These are phyloP conservation scores for Taiozyma onychis DNA, from an alignment of 1,139 yeast genomes.

Conservation along the genomic window DNA sequence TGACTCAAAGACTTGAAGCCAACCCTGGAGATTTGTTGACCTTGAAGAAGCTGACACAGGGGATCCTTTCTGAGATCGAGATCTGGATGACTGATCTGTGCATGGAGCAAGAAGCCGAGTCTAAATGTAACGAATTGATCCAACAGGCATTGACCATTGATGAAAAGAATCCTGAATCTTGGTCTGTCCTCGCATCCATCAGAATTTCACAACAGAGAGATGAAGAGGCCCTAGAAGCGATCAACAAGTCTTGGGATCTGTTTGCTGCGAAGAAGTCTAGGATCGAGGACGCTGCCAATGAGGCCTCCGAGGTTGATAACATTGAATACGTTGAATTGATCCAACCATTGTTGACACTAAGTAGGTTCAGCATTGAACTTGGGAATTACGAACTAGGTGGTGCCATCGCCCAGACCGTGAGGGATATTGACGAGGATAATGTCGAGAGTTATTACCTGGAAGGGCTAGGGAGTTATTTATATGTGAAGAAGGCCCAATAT, in stretches of 20 bases:
- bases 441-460: constrained; percentile 78
- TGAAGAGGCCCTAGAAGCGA: constrained; percentile 68
- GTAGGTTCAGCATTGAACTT: constrained; percentile 73
- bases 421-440: constrained; percentile 78
- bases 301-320: constrained; percentile 27
- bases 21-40: constrained; percentile 22
- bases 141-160: constrained; percentile 61
- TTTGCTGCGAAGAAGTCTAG: constrained; percentile 46
- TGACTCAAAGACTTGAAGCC: constrained; percentile 27
- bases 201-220: constrained; percentile 80
- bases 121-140: constrained; percentile 69
- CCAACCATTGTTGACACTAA: constrained; percentile 63
- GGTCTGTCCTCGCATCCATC: constrained; percentile 79
- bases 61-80: constrained; percentile 81
- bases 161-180: constrained; percentile 59
- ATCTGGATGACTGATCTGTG: constrained; percentile 99
- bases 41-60: constrained; percentile 52
- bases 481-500: constrained; percentile 36
- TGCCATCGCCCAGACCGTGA: constrained; percentile 52
- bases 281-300: constrained; percentile 42
- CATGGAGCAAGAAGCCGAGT: constrained; percentile 88
- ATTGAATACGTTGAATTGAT: constrained; percentile 51
- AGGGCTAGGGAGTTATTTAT: constrained; percentile 66
- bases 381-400: constrained; percentile 63
- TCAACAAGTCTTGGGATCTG: constrained; percentile 67